Evolutionary conservation across 164 flowering plant genomes (phyloP), one percentile per base, ranked within the genome.

Genomic region (Magnolia changhungtana): DNA sequence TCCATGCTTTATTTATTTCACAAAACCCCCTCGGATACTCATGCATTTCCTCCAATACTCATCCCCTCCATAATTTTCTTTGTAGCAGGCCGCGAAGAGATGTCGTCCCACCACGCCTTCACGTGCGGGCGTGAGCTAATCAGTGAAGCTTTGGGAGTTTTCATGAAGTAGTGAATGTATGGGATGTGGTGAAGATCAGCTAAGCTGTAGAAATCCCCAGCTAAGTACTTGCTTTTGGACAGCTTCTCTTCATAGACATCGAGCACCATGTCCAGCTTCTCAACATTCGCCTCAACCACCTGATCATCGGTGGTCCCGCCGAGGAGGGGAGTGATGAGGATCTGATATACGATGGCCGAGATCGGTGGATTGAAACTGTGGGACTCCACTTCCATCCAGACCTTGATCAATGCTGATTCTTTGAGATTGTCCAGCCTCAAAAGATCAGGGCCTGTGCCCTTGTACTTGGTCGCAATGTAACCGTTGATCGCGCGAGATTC

Each of bases 31-130:
- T 37, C 7, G 4, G 45, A 37, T 37, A 37, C 45, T 37, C 45
- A 37, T 37, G 45, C 45, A 3, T 37, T 37, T 37, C 4, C 45
- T 4, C 45, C 45, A 37, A 58, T 0, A 6, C 1, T 50, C 50
- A 86, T 83, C 8, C 79, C 83, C 23, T 52, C 77, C 7, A 83
- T 77, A 21, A 79, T 72, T 63, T 81, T 84, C 74, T 63, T 20
- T 11, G 77, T 79, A n/a, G 89, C 88, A 0, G 89, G 86, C 82
- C 89, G 71, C 3, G 88, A 78, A 24, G 88, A 85, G 8, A 88
- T 82, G 71, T 82, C 88, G 51, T 85, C 88, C 94, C 92, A 87
- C 90, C 94, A 88, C 0, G 88, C 89, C 87, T 83, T 85, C 24
- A 90, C 92, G 27, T 84, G 86, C 13, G 88, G 85, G 75, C 89